Evolutionary conservation across 2,329 filamentous ascomycete genomes (phyloP).

Genomic region (Capronia epimyces): DNA sequence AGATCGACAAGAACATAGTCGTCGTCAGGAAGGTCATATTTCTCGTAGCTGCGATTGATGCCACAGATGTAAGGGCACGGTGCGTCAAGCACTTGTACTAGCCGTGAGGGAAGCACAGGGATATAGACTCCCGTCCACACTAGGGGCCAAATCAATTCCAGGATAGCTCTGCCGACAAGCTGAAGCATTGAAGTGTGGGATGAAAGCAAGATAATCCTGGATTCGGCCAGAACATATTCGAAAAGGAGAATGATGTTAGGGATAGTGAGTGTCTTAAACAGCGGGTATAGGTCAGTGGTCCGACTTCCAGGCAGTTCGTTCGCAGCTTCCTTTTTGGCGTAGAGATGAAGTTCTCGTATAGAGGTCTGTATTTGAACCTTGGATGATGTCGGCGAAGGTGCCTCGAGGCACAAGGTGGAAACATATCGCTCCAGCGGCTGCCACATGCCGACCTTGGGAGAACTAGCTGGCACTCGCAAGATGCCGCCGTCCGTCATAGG

Average conservation of each 20-base stretch:
- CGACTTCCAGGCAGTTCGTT: constrained; percentile 92
- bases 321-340: constrained; percentile 82
- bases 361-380: constrained; percentile 93
- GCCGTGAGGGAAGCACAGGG: constrained; percentile 76
- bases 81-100: constrained; percentile 86
- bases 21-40: constrained; percentile 80
- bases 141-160: constrained; percentile 78
- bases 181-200: constrained; percentile 96
- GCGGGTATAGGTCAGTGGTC: constrained; percentile 83
- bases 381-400: constrained; percentile 82
- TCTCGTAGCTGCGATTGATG: constrained; percentile 85
- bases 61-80: constrained; percentile 97
- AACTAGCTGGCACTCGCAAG: constrained; percentile 76
- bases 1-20: constrained; percentile 94
- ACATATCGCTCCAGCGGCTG: constrained; percentile 95
- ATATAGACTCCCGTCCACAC: constrained; percentile 95
- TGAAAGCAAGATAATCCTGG: constrained; percentile 90
- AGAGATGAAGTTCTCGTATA: constrained; percentile 81
- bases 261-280: constrained; percentile 84
- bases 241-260: constrained; percentile 89
- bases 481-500: constrained; percentile 90
- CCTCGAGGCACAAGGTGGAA: constrained; percentile 92
- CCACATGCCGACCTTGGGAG: constrained; percentile 87
- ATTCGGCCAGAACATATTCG: constrained; percentile 88
- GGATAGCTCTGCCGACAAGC: constrained; percentile 80